A percentile compares a stretch with the other conserved stretches of the same genome.
Conservation (phyloP, 768 basidiomycete species). For the Crepidotus variabilis region DNA sequence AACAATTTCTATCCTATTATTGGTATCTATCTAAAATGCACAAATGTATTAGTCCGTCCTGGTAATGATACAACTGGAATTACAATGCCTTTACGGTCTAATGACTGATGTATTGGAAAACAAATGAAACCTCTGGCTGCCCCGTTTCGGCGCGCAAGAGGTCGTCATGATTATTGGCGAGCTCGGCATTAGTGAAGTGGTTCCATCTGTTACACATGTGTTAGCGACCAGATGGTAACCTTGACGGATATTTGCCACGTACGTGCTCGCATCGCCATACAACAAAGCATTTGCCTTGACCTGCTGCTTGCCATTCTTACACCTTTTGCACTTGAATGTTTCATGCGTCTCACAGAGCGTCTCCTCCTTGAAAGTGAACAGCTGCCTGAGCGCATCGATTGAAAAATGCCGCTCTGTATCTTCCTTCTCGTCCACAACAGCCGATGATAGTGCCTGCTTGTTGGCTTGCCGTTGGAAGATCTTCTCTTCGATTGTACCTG, state of each 20-base stretch:
- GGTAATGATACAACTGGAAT: neutral
- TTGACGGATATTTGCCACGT: conserved; percentile 31
- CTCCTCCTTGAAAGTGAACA: conserved; percentile 87
- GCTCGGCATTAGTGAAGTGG: conserved; percentile 86
- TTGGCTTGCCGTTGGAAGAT: conserved; percentile 97
- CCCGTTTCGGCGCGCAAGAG: conserved; percentile 88
- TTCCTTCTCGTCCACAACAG: conserved; percentile 97
- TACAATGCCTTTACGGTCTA: conserved; percentile 27
- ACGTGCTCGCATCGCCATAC: conserved; percentile 98
- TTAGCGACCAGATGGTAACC: neutral
- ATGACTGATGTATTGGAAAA: conserved; percentile 95
- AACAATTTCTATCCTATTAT: neutral
- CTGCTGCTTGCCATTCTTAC: conserved; percentile 80
- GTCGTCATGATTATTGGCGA: conserved; percentile 93
- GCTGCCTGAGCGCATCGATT: conserved; percentile 77
- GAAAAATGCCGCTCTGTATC: conserved; percentile 96
- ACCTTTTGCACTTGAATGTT: conserved; percentile 95
- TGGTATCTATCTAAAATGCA: neutral
- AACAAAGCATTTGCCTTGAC: conserved; percentile 82
- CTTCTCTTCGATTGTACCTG: conserved; percentile 98
- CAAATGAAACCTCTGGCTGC: conserved; percentile 82
- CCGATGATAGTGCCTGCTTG: conserved; percentile 94
- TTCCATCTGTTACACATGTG: conserved; percentile 73
- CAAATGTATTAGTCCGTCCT: neutral
- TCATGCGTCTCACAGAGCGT: conserved; percentile 95